Base-by-base conservation (phyloP, 169 alveolate genomes). In the Plasmodium gonderi region DNA sequence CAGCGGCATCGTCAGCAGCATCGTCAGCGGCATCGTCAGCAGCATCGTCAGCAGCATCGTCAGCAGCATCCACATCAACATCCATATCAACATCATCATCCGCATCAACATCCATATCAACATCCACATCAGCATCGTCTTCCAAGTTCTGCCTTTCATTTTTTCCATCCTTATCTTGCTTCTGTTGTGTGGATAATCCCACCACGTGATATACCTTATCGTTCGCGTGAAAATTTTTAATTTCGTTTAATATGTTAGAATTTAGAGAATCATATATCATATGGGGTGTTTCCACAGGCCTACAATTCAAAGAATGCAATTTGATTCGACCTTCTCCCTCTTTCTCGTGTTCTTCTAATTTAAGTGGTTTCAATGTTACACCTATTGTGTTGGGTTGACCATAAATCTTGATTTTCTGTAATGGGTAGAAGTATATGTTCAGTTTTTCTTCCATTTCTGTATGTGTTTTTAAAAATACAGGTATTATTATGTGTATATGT, bases 391-490 rank as follows among this genome's bases (percentile, higher is more conserved):
- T 85, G 1, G 92, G 92, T 29, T 75, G 79, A 7, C 40, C 79
- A 64, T 74, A 85, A 2, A 85, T 44, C 65, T 75, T 85, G 7
- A 85, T 49, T 31, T 82, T 51, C 26, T 75, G 74, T 17, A 85
- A 33, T 12, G 92, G 92, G 26, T 85, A 85, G 47, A 85, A 74
- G 69, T 85, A 31, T 36, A 85, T 42, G 68, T 85, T 75, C 14
- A 85, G 81, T 20, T 60, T 85, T 68, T 85, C 92, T 33, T 85
- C 92, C 92, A 85, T 85, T 60, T 3, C 65, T 49, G 65, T 20
- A 14, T 0, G 26, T 11, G 65, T 20, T 49, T 1, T 20, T 49
- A 20, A n/a, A n/a, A n/a, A n/a, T n/a, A n/a, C n/a, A n/a, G n/a
- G n/a, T n/a, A n/a, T n/a, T n/a, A n/a, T n/a, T n/a, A n/a, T n/a